Conservation (phyloP, 75 land plant genomes). For the Gnetum montanum region DNA sequence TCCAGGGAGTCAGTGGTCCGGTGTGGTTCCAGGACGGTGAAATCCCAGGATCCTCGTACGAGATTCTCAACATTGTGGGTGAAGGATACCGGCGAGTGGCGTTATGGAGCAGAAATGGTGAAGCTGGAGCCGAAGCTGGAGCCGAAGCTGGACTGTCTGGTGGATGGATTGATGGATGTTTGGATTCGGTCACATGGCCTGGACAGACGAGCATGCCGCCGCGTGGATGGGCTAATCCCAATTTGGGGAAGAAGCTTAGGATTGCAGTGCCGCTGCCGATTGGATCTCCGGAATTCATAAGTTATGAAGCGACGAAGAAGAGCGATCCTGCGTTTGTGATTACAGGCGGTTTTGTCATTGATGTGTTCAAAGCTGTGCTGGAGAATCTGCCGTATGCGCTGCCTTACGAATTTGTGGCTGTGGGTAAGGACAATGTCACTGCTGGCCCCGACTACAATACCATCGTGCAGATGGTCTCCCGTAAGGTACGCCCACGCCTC, state of each 20-base stretch:
- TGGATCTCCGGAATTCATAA: conserved; percentile 14
- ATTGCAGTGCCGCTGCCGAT: conserved; percentile 12
- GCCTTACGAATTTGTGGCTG: conserved; percentile 30
- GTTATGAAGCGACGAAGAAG: background rate
- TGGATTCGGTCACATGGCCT: conserved; percentile 30
- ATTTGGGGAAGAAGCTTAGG: conserved; percentile 3
- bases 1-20: conserved; percentile 8
- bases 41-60: background rate
- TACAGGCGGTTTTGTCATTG: conserved; percentile 40
- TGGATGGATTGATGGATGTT: background rate
- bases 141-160: background rate
- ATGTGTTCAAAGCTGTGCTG: conserved; percentile 42
- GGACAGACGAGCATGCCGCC: conserved; percentile 17
- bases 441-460: conserved; percentile 36
- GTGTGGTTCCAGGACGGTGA: conserved; percentile 2
- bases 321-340: conserved; percentile 4
- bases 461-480: conserved; percentile 35
- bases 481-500: conserved; percentile 20
- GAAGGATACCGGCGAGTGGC: background rate
- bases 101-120: background rate
- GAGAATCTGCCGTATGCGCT: conserved; percentile 46
- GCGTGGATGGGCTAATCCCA: conserved; percentile 27
- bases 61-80: conserved; percentile 1
- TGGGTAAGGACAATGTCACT: conserved; percentile 10
- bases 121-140: background rate